Percentiles rank a stretch among this genome's conserved stretches.
phyloP scores from a whole-genome alignment of 345 rosid genomes.

The Populus deltoides region DNA sequence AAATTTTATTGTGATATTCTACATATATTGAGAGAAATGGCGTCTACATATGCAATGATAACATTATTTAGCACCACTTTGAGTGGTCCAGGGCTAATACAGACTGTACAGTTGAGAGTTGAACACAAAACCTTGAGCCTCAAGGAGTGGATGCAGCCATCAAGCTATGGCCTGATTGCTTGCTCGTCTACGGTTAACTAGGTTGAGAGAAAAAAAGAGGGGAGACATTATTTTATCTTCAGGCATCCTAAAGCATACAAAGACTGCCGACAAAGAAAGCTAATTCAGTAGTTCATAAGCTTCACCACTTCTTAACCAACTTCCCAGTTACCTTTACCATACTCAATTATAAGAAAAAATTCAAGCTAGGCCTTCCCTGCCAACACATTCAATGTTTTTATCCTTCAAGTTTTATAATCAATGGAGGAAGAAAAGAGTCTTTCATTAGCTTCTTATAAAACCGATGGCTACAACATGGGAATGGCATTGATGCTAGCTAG shows the following conservation, averaged over 20 bases:
- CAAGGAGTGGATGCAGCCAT: background rate
- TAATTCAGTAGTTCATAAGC: conserved; percentile 19
- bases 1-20: background rate
- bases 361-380: background rate
- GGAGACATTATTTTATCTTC: background rate
- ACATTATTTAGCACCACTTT: background rate
- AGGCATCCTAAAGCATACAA: conserved; percentile 20
- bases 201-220: conserved; percentile 12
- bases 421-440: conserved; percentile 18
- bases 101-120: background rate
- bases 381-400: background rate
- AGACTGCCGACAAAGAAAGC: conserved; percentile 38
- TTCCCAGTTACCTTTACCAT: conserved; percentile 5
- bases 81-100: background rate
- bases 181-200: background rate
- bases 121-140: background rate
- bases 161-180: background rate
- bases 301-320: conserved; percentile 23
- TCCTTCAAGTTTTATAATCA: background rate
- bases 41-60: background rate
- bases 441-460: conserved; percentile 1
- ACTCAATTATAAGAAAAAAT: conserved; percentile 22
- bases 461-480: conserved; percentile 39
- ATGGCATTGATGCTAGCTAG: conserved; percentile 36
- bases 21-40: background rate